Evolutionary conservation across 306 rosid species (phyloP).

Genomic region (Herpetospermum pedunculosum): DNA sequence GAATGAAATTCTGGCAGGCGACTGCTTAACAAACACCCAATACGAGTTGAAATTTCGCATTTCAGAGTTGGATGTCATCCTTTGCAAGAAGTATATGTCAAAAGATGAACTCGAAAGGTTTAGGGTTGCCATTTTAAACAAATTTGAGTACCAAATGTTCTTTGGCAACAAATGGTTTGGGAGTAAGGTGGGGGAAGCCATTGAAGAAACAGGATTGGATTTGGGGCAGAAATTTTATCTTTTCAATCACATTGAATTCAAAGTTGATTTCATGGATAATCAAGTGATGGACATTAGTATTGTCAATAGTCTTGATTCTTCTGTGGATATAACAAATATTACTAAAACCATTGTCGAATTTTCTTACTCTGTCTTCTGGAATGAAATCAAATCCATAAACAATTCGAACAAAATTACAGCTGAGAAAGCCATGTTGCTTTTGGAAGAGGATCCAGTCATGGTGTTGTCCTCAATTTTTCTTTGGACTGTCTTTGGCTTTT

Average conservation of each 20-base stretch:
- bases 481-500: not conserved
- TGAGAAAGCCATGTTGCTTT: not conserved
- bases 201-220: not conserved
- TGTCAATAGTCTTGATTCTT: not conserved
- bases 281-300: not conserved
- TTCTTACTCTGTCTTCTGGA: slow-evolving; percentile 8
- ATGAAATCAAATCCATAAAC: not conserved
- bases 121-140: not conserved
- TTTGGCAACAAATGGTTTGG: not conserved
- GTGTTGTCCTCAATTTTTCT: not conserved
- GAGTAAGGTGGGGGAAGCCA: slow-evolving; percentile 1
- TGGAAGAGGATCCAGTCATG: not conserved
- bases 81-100: slow-evolving; percentile 9
- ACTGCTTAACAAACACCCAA: slow-evolving; percentile 9
- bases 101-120: slow-evolving; percentile 7
- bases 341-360: not conserved
- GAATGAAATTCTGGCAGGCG: slow-evolving; percentile 10
- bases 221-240: not conserved
- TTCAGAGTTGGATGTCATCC: not conserved
- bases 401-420: not conserved
- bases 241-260: slow-evolving; percentile 4
- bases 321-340: slow-evolving; percentile 8
- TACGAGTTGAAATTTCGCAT: slow-evolving; percentile 13
- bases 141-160: slow-evolving; percentile 7
- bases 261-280: not conserved